A percentile compares a stretch with the other conserved stretches of the same genome.
Evolutionary conservation across 139 green algal species (phyloP).

Genomic region (Picochlorum sp.): DNA sequence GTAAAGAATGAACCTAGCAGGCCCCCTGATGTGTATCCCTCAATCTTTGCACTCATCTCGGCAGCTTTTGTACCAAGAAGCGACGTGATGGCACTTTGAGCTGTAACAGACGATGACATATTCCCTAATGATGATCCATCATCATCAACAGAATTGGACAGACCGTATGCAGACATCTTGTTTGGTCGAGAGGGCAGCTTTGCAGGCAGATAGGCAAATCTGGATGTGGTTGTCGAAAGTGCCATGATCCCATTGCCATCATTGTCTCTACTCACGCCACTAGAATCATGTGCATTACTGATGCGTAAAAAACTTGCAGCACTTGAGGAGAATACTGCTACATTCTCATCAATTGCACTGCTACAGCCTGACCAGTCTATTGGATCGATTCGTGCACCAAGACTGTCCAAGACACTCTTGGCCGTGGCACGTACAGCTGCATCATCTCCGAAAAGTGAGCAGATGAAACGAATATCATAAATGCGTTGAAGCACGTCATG

Average conservation of each 20-base stretch:
- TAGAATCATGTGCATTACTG: too few relatives aligned
- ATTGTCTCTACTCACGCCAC: background rate
- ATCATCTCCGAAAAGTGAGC: constrained; percentile 44
- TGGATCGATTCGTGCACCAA: constrained; percentile 62
- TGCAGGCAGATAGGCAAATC: background rate
- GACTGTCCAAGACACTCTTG: background rate
- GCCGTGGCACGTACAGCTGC: background rate
- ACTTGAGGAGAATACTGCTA: background rate
- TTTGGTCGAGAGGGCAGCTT: background rate
- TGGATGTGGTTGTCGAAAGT: background rate
- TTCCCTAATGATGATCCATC: background rate
- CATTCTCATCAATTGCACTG: background rate
- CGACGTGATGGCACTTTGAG: background rate
- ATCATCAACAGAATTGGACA: background rate
- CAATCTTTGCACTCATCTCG: constrained; percentile 8
- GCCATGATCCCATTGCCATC: background rate
- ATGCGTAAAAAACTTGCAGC: background rate
- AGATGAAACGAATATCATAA: constrained; percentile 73
- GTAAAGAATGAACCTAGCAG: constrained; percentile 6
- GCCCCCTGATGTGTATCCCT: background rate
- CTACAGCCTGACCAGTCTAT: constrained; percentile 98
- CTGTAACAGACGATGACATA: background rate
- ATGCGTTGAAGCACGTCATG: constrained; percentile 85
- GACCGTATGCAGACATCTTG: background rate
- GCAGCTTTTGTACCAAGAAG: constrained; percentile 2